A percentile compares a stretch with the other conserved stretches of the same genome.
These are phyloP conservation scores for Zizania palustris DNA, from an alignment of 202 grass and related monocot species.

Conservation along the genomic window DNA sequence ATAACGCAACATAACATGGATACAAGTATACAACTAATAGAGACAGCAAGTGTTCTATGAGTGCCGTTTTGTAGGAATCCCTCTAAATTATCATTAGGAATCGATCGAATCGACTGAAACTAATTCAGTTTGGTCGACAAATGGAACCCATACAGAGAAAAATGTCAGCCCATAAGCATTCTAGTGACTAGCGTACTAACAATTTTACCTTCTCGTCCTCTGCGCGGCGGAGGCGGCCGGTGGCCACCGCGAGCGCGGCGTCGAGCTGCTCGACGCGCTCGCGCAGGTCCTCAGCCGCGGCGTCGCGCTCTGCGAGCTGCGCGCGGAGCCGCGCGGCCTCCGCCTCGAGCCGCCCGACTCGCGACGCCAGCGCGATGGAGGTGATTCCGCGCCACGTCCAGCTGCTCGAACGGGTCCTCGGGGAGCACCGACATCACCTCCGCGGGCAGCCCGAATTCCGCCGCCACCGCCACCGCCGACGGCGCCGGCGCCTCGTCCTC, in stretches of 20 bases:
- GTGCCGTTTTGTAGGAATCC: not conserved
- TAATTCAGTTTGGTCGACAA: not conserved
- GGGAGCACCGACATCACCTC: conserved; percentile 71
- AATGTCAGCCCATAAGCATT: not conserved
- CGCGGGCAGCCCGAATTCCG: conserved; percentile 64
- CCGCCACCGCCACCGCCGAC: too few relatives aligned
- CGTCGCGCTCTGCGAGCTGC: conserved; percentile 71
- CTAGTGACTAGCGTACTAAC: not conserved
- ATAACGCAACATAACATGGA: not conserved
- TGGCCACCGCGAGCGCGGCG: conserved; percentile 57
- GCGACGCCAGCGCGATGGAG: conserved; percentile 80
- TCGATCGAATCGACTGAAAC: not conserved
- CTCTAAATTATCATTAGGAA: not conserved
- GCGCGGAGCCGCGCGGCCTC: conserved; percentile 57
- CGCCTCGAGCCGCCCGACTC: conserved; percentile 65
- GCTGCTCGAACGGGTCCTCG: conserved; percentile 84
- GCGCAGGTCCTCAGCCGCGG: conserved; percentile 72
- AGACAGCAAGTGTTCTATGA: not conserved
- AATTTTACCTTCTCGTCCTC: conserved; percentile 71
- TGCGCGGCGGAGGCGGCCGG: conserved; percentile 55
- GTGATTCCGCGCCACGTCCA: conserved; percentile 97
- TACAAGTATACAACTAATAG: not conserved
- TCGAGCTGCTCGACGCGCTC: conserved; percentile 83
- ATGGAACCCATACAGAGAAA: not conserved
- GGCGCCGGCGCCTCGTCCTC: conserved; percentile 12